Base-by-base conservation (phyloP, 2,329 filamentous ascomycete genomes). In the Macrophomina phaseolina region DNA sequence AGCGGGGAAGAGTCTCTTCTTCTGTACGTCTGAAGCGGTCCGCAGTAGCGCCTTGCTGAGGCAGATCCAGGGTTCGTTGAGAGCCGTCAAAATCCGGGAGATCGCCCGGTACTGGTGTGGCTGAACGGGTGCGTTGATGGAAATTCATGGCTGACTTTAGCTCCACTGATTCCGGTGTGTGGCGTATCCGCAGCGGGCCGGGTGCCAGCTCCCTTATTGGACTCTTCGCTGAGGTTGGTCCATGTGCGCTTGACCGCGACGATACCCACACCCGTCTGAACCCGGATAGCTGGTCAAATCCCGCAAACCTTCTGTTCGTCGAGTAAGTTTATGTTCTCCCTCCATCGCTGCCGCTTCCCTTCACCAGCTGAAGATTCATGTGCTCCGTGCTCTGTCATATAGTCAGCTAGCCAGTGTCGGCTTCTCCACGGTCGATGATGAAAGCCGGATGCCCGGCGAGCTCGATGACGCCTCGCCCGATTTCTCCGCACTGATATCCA, bases 21-120 rank as follows among this genome's bases (percentile, higher is more conserved):
- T 45, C 36, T 45, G 52, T 38, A 42, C 28, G 18, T 28, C 12
- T 4, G 23, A 3, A 58, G 32, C 18, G 5, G 12, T 30, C 40
- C 23, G 18, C 23, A 58, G 12, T n/a, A 18, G 42, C 36, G 38
- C 23, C 36, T 28, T 9, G 34, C 38, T 45, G 18, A 58, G 55
- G n/a, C 36, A 16, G 36, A 42, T n/a, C 23, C 38, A 58, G 38
- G 55, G 55, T 45, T 61, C 34, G 56, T 61, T 40, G 56, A 61
- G 56, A 61, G 40, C 28, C 14, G 40, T 34, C 23, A 32, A 14
- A 7, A 9, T 45, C 56, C 56, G 56, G 56, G n/a, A 46, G 56
- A 61, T 61, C 56, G 28, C 40, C 56, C 40, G 14, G 28, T 45
- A 36, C 55, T 61, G 32, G 42, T 61, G 23, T 45, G 38, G 55